Evolutionary conservation across 148 eudicot genomes (phyloP).

Genomic region (Polygonum aviculare): DNA sequence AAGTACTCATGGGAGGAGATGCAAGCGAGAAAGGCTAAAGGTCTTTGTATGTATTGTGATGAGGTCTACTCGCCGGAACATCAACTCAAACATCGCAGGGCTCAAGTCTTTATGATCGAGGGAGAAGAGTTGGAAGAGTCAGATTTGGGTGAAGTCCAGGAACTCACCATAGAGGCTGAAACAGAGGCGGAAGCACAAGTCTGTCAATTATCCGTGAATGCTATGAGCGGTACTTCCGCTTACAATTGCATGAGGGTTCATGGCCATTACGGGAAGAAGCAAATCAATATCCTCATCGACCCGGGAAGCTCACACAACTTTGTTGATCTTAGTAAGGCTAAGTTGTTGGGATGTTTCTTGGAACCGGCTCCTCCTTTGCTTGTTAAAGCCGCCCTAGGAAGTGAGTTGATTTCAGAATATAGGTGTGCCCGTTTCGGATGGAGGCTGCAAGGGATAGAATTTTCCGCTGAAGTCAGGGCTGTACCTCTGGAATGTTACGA

Average conservation of each 20-base stretch:
- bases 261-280: neutral
- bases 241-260: neutral
- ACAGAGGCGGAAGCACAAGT: neutral
- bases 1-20: neutral
- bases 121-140: neutral
- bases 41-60: neutral
- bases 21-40: neutral
- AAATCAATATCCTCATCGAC: neutral
- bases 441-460: neutral
- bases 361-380: neutral
- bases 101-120: neutral
- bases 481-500: slow-evolving; percentile 2
- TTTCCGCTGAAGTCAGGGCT: neutral
- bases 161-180: neutral
- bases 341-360: neutral
- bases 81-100: neutral
- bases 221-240: neutral
- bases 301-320: neutral
- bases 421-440: neutral
- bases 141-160: neutral
- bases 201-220: neutral
- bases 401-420: neutral
- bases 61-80: neutral
- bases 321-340: neutral
- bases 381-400: neutral